Base-by-base conservation (phyloP, 2,329 filamentous ascomycete species). In the Xylariaceae sp. region DNA sequence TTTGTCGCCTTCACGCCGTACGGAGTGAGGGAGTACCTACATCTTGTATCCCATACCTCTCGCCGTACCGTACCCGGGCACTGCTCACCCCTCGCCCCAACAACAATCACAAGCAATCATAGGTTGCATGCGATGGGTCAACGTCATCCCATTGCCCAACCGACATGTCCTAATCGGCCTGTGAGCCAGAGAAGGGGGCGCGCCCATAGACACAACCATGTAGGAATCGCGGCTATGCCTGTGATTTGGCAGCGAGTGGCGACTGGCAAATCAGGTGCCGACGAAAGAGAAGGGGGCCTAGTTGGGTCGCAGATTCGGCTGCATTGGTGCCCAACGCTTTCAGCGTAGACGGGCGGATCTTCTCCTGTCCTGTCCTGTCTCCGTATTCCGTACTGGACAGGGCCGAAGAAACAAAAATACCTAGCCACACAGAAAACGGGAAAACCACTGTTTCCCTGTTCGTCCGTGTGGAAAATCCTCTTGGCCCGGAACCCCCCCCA, bases 271-370 rank as follows among this genome's bases (percentile, higher is more conserved):
- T 51, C 49, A 51, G 55, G 57, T 57, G 49, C 51, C 23, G 23
- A 30, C 23, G 45, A 8, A 37, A 56, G 39, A 18, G 37, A 42
- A 56, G 42, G 50, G 51, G 23, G 23, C 23, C 66, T 67, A 67
- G 68, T 71, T 65, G 67, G 61, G 59, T 56, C 39, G 58, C 60
- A 62, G 63, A 64, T 53, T 61, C 61, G 53, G 58, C 64, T 69
- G 67, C 68, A 69, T 70, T 64, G 53, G 58, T 69, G 68, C 68
- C 68, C 68, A 70, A 70, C 68, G 51, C 23, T 50, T 61, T 56
- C 55, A 62, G 59, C 61, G 51, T 47, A 47, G 55, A 47, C 58
- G 34, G 49, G 62, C 62, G 62, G 61, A 61, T 62, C 67, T 30
- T 30, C 23, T 30, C 23, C 23, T 30, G 23, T 30, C 23, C 23